phyloP scores from a whole-genome alignment of 1,284 basidiomycete species.

The Mycosarcoma mackinlayi region DNA sequence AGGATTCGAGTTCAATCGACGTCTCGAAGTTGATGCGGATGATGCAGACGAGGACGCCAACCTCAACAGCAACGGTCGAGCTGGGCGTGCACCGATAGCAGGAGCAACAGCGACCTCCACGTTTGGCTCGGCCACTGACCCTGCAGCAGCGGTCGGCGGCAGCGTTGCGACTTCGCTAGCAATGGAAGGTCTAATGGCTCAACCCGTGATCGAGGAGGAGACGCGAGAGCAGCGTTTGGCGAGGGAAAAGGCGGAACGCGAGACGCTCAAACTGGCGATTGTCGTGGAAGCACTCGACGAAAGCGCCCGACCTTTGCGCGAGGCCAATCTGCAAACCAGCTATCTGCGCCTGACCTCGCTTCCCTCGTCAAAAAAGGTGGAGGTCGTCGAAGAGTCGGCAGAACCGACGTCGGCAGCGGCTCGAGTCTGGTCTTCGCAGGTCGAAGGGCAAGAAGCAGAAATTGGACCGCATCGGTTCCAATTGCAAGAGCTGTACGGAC shows the following conservation, averaged over 20 bases:
- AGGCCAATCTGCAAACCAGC: slow-evolving; percentile 62
- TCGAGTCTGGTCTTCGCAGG: slow-evolving; percentile 47
- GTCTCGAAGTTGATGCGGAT: slow-evolving; percentile 33
- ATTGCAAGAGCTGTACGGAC: slow-evolving; percentile 65
- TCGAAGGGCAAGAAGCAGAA: slow-evolving; percentile 63
- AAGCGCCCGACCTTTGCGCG: slow-evolving; percentile 47
- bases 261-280: slow-evolving; percentile 60
- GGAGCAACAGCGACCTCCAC: neutral
- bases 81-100: neutral
- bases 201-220: slow-evolving; percentile 39
- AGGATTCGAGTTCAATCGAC: slow-evolving; percentile 36
- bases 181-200: slow-evolving; percentile 5
- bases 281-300: slow-evolving; percentile 66
- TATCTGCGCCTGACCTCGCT: slow-evolving; percentile 57
- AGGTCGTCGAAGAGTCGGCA: slow-evolving; percentile 14
- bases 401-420: neutral
- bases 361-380: slow-evolving; percentile 28
- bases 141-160: neutral
- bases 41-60: slow-evolving; percentile 28
- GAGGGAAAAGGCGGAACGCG: slow-evolving; percentile 56
- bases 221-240: slow-evolving; percentile 54
- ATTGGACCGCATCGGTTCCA: slow-evolving; percentile 64
- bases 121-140: no score
- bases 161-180: neutral
- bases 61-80: slow-evolving; percentile 2